Evolutionary conservation across 768 basidiomycete species (phyloP).

Genomic region (Antrodiella citrinella): DNA sequence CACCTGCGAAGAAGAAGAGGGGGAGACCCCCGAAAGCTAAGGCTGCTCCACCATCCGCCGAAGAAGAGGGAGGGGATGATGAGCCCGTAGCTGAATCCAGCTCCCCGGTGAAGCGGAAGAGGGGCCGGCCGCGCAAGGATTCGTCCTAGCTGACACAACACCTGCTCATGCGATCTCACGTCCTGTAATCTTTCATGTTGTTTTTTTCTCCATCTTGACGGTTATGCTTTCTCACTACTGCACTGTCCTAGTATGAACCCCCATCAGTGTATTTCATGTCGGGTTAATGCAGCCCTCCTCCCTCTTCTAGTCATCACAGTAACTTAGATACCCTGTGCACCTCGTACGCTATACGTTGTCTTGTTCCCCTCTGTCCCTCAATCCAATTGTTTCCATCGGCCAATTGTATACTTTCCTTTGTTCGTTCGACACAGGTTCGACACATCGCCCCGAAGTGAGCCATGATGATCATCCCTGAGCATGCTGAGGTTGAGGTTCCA

Average conservation of each 20-base stretch:
- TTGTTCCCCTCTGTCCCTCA: neutral
- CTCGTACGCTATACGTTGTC: neutral
- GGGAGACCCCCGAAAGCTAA: slow-evolving; percentile 23
- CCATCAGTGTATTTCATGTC: neutral
- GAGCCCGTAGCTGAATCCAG: slow-evolving; percentile 11
- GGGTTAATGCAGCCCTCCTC: neutral
- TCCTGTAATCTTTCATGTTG: slow-evolving; percentile 10
- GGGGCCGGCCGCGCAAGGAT: slow-evolving; percentile 63
- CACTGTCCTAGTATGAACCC: neutral
- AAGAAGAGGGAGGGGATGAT: slow-evolving; percentile 16
- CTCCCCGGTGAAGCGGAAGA: slow-evolving; percentile 35
- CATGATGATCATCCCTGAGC: neutral
- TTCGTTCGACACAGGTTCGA: too few relatives aligned
- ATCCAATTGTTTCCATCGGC: neutral
- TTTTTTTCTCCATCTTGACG: neutral
- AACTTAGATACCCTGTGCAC: neutral
- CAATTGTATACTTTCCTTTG: neutral
- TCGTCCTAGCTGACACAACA: slow-evolving; percentile 11
- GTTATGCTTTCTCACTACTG: neutral
- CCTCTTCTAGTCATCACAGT: neutral
- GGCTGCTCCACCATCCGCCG: slow-evolving; percentile 11
- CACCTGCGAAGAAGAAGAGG: slow-evolving; percentile 16
- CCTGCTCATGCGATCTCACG: slow-evolving; percentile 7
- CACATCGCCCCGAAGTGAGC: neutral
- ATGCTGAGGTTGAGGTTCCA: neutral